Conservation (phyloP, 192 early-diverging fungal genomes). For the Coemansia sp. region DNA sequence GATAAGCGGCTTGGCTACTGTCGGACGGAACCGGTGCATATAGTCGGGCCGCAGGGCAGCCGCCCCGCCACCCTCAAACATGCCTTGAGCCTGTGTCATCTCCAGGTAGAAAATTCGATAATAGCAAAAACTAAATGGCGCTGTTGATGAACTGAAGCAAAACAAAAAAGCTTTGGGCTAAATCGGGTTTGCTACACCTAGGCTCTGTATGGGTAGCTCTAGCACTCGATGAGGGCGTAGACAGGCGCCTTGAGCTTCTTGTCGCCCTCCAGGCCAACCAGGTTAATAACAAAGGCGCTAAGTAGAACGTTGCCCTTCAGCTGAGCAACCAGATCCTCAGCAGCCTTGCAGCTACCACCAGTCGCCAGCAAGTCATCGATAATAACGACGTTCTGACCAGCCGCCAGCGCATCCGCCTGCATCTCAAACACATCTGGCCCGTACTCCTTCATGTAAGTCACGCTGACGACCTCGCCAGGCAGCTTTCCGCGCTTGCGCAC, state of each 20-base stretch:
- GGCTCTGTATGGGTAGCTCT: neutral
- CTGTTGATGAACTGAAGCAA: neutral
- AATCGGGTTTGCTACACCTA: neutral
- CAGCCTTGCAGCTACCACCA: slow-evolving; percentile 80
- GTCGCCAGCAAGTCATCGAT: slow-evolving; percentile 97
- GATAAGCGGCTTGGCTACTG: slow-evolving; percentile 11
- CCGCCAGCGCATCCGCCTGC: slow-evolving; percentile 72
- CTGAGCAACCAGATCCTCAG: slow-evolving; percentile 77
- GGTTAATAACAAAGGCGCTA: slow-evolving; percentile 91
- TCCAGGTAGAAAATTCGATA: neutral
- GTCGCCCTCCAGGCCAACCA: slow-evolving; percentile 80
- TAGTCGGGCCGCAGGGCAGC: slow-evolving; percentile 9
- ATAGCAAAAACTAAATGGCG: neutral
- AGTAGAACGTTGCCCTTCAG: slow-evolving; percentile 71
- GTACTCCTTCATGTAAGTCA: slow-evolving; percentile 92
- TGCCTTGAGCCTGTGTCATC: neutral
- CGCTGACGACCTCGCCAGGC: slow-evolving; percentile 71
- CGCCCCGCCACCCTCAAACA: neutral
- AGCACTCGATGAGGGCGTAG: slow-evolving; percentile 79
- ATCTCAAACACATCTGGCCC: slow-evolving; percentile 95
- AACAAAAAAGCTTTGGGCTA: neutral
- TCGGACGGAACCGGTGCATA: slow-evolving; percentile 31
- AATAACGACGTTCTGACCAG: slow-evolving; percentile 83
- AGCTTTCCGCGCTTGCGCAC: slow-evolving; percentile 97
- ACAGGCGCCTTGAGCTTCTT: slow-evolving; percentile 77